Percentiles rank a stretch among this genome's conserved stretches.
Evolutionary conservation across 2,329 filamentous ascomycete species (phyloP).

Genomic region (Colletotrichum orbiculare): DNA sequence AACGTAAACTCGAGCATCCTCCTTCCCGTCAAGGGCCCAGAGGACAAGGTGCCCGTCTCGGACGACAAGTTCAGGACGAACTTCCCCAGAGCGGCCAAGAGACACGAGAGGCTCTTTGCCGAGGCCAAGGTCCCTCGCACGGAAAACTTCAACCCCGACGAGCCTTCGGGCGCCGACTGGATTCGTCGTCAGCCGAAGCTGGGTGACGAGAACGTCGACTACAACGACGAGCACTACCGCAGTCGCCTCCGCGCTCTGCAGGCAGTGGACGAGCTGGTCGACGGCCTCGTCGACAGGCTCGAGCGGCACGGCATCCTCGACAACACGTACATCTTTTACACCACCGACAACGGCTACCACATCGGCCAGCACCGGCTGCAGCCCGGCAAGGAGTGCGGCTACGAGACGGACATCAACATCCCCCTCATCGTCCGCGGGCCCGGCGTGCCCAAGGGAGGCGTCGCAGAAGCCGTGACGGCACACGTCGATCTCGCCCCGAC

Average conservation of each 20-base stretch:
- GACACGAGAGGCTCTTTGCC: constrained; percentile 70
- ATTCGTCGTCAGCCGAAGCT: constrained; percentile 51
- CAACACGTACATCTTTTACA: constrained; percentile 64
- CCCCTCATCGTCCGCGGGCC: constrained; percentile 63
- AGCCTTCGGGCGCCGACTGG: constrained; percentile 57
- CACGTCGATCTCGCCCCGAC: constrained; percentile 68
- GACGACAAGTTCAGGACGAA: constrained; percentile 55
- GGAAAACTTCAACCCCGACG: constrained; percentile 71
- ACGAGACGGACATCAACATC: constrained; percentile 63
- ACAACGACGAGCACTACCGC: constrained; percentile 54
- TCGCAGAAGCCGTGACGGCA: constrained; percentile 54
- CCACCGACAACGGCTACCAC: constrained; percentile 64
- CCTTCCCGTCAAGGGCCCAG: constrained; percentile 69
- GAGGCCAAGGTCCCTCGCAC: constrained; percentile 70
- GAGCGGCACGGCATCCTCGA: constrained; percentile 47
- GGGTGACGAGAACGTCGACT: constrained; percentile 45
- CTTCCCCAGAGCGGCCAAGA: constrained; percentile 52
- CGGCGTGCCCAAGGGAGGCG: constrained; percentile 51
- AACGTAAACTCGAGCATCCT: constrained; percentile 42
- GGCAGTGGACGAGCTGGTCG: constrained; percentile 58
- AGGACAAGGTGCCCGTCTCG: constrained; percentile 61
- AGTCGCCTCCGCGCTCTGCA: constrained; percentile 55
- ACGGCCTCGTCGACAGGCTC: constrained; percentile 49
- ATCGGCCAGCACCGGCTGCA: constrained; percentile 63
- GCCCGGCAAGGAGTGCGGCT: constrained; percentile 63